These are phyloP conservation scores for Tricholomella constricta DNA, from an alignment of 768 basidiomycete genomes.

Conservation along the genomic window DNA sequence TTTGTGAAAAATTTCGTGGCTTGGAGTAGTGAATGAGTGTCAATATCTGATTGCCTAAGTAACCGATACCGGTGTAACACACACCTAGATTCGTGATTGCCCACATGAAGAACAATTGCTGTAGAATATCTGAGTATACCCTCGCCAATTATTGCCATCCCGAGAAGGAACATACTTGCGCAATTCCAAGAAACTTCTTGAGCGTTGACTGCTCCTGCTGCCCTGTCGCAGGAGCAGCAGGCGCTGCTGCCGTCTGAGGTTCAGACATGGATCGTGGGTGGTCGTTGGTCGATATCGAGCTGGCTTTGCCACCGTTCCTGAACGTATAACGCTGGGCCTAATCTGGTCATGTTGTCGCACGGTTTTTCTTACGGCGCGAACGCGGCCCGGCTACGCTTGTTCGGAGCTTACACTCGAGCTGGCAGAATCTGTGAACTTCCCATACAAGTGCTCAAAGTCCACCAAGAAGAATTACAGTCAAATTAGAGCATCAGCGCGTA, in stretches of 20 bases:
- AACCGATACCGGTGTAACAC: background rate
- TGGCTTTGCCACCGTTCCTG: background rate
- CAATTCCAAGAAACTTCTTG: constrained; percentile 21
- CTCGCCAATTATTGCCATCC: background rate
- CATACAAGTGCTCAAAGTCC: background rate
- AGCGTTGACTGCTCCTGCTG: constrained; percentile 19
- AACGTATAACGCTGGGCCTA: background rate
- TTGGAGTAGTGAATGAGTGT: constrained; percentile 7
- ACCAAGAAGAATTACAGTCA: background rate
- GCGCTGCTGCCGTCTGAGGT: constrained; percentile 16
- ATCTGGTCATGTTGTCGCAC: constrained; percentile 15
- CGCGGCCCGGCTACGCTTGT: too few relatives aligned
- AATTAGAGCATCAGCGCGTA: background rate
- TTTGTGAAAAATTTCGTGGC: constrained; percentile 30
- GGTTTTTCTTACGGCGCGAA: background rate
- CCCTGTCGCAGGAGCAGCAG: constrained; percentile 13
- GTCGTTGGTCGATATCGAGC: constrained; percentile 2
- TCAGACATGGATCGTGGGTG: constrained; percentile 14
- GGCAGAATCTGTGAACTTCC: too few relatives aligned
- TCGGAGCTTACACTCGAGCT: too few relatives aligned
- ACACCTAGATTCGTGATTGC: constrained; percentile 66
- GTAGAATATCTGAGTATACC: background rate
- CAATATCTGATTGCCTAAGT: too few relatives aligned
- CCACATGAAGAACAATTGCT: constrained; percentile 75
- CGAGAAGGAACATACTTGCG: constrained; percentile 22